Conservation (phyloP, 345 rosid species). For the Salix brachista region DNA sequence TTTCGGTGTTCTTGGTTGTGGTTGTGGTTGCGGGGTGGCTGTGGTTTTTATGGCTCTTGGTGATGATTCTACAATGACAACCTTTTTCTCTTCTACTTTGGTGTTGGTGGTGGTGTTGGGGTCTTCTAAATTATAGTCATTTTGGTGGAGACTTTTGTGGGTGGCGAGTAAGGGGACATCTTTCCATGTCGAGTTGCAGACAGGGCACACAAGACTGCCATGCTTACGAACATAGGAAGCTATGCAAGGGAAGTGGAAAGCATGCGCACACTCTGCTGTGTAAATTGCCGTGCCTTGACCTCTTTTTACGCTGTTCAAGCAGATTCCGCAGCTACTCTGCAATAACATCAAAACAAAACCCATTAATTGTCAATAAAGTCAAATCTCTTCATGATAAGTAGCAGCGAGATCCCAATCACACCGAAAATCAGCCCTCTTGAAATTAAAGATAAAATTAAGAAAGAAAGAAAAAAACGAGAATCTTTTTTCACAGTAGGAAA, state of each 20-base stretch:
- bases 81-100: constrained; percentile 21
- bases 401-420: background rate
- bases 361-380: background rate
- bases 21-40: background rate
- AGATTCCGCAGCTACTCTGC: constrained; percentile 35
- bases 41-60: constrained; percentile 9
- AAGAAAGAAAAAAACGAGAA: background rate
- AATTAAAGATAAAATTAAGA: background rate
- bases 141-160: constrained; percentile 18
- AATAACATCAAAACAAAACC: background rate
- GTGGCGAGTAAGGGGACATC: constrained; percentile 28
- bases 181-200: constrained; percentile 28
- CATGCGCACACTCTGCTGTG: constrained; percentile 34
- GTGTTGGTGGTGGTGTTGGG: background rate
- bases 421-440: background rate
- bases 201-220: constrained; percentile 32
- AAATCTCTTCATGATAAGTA: background rate
- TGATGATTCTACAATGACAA: constrained; percentile 18
- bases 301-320: constrained; percentile 31
- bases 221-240: constrained; percentile 27
- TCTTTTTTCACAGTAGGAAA: no score
- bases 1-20: constrained; percentile 6
- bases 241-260: constrained; percentile 35
- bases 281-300: constrained; percentile 34
- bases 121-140: constrained; percentile 8